Evolutionary conservation across 2,329 filamentous ascomycete genomes (phyloP), one percentile per base, ranked within the genome.

Genomic region (Trichoderma sp.): DNA sequence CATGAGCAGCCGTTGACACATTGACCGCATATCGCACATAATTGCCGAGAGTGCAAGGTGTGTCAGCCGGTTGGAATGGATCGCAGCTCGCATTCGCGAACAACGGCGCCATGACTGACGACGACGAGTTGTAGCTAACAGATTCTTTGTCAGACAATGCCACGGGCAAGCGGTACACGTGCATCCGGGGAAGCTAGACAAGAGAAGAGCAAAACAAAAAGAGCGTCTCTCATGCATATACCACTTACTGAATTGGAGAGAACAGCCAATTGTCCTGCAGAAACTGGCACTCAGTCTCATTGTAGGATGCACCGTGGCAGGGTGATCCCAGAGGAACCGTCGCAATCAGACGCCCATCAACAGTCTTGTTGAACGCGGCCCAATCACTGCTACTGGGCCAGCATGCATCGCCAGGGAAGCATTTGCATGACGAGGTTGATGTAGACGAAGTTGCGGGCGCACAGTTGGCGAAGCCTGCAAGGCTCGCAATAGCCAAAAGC

Each of bases 311-410:
- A 30, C 82, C 80, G 73, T 89, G 87, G 74, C 87, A 90, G 2
- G 84, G 80, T 3, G 81, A 76, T 4, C 82, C 88, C 11, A 88
- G 75, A 1, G 88, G 87, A 1, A 85, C 78, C 0, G 85, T 88
- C 1, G 81, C 80, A 36, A 90, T 80, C 28, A 90, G 79, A 11
- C 79, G 80, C 0, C 88, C 88, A 4, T 79, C 79, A 0, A 90
- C 78, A 2, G 86, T 85, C 32, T 77, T 58, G 76, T 90, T 90
- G 73, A 90, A 82, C 0, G 75, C 69, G 7, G 79, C 74, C 88
- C 88, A 91, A 6, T 79, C 77, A 1, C 75, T 59, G 0, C 74
- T 26, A 0, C 79, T 78, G 0, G 89, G 89, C 88, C 88, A 91
- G 75, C 82, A 84, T 1, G 73, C n/a, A 70, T 90, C 86, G 17